Evolutionary conservation across 805 yeast species (phyloP).

Genomic region (Metschnikowia cerradonensis): DNA sequence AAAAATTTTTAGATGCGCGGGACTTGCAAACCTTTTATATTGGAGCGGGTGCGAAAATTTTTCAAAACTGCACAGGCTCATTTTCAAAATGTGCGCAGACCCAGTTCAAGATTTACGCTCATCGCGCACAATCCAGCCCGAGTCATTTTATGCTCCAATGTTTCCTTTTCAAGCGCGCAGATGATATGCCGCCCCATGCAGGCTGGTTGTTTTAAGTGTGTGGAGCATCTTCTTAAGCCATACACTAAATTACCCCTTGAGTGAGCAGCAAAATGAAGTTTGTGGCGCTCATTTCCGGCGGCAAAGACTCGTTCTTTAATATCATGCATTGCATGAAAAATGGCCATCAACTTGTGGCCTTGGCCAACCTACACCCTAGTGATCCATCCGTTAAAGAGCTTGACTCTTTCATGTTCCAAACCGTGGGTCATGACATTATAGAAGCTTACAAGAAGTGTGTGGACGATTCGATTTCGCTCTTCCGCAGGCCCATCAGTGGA

Average conservation of each 20-base stretch:
- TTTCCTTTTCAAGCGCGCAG: not conserved
- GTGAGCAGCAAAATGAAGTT: conserved; percentile 60
- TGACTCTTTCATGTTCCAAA: conserved; percentile 96
- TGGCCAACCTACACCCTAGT: conserved; percentile 79
- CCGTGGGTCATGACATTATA: conserved; percentile 87
- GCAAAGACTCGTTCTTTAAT: conserved; percentile 92
- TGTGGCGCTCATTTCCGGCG: conserved; percentile 90
- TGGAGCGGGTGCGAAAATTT: conserved; percentile 7
- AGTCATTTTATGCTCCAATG: not conserved
- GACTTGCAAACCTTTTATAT: conserved; percentile 3
- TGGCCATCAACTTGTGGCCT: conserved; percentile 81
- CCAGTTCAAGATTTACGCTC: conserved; percentile 2
- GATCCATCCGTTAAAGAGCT: conserved; percentile 49
- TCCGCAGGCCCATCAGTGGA: conserved; percentile 62
- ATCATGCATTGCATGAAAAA: conserved; percentile 78
- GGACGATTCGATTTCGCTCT: conserved; percentile 63
- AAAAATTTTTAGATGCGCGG: conserved; percentile 1
- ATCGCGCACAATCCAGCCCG: conserved; percentile 1
- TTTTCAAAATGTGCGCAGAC: conserved; percentile 5
- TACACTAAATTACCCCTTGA: not conserved
- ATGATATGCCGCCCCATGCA: not conserved
- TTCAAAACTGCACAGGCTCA: not conserved
- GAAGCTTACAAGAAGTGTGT: conserved; percentile 62
- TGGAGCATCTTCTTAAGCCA: conserved; percentile 1
- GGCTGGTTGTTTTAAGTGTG: not conserved